Conservation (phyloP, 1,139 yeast species). For the Magnusiomyces suaveolens region DNA sequence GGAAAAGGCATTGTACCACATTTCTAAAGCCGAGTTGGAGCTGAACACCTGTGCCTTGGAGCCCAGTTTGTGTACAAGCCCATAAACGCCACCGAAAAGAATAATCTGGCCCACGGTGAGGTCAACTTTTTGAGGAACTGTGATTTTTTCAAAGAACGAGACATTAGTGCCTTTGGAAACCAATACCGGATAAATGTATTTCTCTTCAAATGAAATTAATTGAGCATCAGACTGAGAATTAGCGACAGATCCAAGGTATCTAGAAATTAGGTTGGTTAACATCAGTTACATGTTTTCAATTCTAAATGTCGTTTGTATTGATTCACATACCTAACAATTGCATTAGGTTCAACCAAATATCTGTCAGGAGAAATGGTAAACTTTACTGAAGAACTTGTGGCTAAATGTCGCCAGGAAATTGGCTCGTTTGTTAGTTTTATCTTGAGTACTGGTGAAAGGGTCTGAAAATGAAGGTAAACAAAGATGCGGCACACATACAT, state of each 20-base stretch:
- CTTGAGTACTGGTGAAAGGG: background rate
- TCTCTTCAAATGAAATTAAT: constrained; percentile 22
- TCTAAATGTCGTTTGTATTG: constrained; percentile 14
- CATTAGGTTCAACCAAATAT: constrained; percentile 58
- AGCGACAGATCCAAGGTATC: constrained; percentile 31
- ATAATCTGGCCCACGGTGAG: constrained; percentile 19
- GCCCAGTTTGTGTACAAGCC: constrained; percentile 12
- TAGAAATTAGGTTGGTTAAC: constrained; percentile 16
- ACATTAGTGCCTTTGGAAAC: constrained; percentile 11
- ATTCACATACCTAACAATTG: constrained; percentile 64
- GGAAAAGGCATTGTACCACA: constrained; percentile 13
- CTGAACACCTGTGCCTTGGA: constrained; percentile 6
- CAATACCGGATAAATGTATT: constrained; percentile 15
- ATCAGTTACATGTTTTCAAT: constrained; percentile 6
- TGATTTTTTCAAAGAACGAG: constrained; percentile 3
- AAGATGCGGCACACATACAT: background rate
- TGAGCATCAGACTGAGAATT: constrained; percentile 20
- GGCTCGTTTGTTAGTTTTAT: background rate
- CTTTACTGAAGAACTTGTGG: background rate
- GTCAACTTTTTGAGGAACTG: constrained; percentile 20
- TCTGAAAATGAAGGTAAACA: background rate
- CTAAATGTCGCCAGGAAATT: background rate
- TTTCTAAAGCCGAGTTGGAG: constrained; percentile 4
- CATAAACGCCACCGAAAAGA: constrained; percentile 14
- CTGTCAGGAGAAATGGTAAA: constrained; percentile 1